Conservation (phyloP, 2,329 filamentous ascomycete genomes). For the Penicillium sp. region DNA sequence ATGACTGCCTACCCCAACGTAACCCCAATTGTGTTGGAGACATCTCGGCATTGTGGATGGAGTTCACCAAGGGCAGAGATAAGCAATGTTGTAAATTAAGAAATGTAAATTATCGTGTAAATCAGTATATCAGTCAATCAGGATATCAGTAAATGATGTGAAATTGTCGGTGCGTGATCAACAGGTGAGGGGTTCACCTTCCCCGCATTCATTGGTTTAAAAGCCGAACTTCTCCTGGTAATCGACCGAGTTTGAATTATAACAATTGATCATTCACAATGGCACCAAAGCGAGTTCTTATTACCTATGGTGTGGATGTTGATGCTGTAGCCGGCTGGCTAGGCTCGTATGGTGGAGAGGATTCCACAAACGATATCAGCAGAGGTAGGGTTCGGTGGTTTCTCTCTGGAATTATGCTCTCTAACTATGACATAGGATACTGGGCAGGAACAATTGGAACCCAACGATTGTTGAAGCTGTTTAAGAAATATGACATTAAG, state of each 20-base stretch:
- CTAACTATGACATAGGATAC: conserved; percentile 44
- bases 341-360: conserved; percentile 36
- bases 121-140: not conserved
- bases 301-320: conserved; percentile 35
- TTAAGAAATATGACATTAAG: conserved; percentile 70
- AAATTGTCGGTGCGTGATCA: not conserved
- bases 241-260: no score
- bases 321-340: conserved; percentile 38
- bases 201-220: conserved; percentile 17
- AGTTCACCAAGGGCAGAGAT: not conserved
- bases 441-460: conserved; percentile 69
- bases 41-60: not conserved
- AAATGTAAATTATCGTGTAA: not conserved
- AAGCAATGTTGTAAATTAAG: not conserved
- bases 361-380: conserved; percentile 35
- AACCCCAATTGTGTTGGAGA: conserved; percentile 7
- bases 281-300: conserved; percentile 30
- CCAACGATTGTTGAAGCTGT: conserved; percentile 65
- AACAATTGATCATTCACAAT: conserved; percentile 6
- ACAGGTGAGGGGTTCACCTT: conserved; percentile 7
- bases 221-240: not conserved
- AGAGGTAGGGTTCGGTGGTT: conserved; percentile 20
- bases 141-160: not conserved
- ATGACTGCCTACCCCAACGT: not conserved
- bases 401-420: not conserved